These are phyloP conservation scores for Marasmius fiardii DNA, from an alignment of 1,284 basidiomycete genomes.

Conservation along the genomic window DNA sequence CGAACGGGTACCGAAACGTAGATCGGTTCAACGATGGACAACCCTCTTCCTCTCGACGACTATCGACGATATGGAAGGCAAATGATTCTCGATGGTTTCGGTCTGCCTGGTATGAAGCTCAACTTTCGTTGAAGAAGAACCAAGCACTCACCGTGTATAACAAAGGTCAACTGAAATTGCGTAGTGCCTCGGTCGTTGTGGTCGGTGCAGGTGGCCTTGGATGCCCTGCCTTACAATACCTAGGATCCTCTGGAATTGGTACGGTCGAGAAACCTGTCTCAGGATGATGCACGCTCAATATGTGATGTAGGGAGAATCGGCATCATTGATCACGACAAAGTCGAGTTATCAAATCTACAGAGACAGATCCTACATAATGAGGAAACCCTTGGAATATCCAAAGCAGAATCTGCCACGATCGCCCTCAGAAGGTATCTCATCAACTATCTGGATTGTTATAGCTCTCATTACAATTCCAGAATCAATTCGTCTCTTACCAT, in stretches of 20 bases:
- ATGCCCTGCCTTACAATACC: slow-evolving; percentile 93
- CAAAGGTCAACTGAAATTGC: slow-evolving; percentile 82
- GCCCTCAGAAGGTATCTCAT: slow-evolving; percentile 54
- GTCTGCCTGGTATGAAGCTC: slow-evolving; percentile 61
- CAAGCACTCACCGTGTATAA: too few relatives aligned
- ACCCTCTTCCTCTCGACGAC: slow-evolving; percentile 53
- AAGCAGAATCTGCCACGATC: slow-evolving; percentile 78
- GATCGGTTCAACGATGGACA: background rate
- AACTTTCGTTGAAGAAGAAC: slow-evolving; percentile 2
- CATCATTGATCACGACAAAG: slow-evolving; percentile 89
- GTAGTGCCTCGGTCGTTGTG: slow-evolving; percentile 75
- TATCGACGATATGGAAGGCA: slow-evolving; percentile 94
- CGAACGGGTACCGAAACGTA: too few relatives aligned
- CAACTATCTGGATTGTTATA: background rate
- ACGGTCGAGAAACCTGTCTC: slow-evolving; percentile 21
- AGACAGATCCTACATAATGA: slow-evolving; percentile 91
- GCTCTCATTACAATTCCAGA: slow-evolving; percentile 35
- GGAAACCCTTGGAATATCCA: slow-evolving; percentile 75
- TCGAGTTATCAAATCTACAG: slow-evolving; percentile 92
- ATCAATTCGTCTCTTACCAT: slow-evolving; percentile 67
- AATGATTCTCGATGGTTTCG: slow-evolving; percentile 93
- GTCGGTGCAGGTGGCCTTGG: slow-evolving; percentile 96
- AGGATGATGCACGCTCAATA: slow-evolving; percentile 3
- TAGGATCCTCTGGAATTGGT: slow-evolving; percentile 92
- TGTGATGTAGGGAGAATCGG: slow-evolving; percentile 65